Evolutionary conservation across 2,329 filamentous ascomycete genomes (phyloP).

Genomic region (Beauveria varroae): DNA sequence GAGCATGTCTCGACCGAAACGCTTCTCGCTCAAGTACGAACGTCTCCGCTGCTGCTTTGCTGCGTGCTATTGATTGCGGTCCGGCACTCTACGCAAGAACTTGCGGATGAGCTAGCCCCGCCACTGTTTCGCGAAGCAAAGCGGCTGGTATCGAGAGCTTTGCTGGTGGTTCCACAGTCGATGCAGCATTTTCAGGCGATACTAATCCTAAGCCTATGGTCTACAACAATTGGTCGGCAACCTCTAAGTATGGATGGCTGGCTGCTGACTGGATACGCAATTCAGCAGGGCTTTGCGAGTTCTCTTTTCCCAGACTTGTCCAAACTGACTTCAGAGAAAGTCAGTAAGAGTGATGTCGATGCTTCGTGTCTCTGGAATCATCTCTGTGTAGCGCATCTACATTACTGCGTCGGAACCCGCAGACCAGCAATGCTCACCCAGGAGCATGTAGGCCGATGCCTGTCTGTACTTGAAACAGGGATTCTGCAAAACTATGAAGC

Average conservation of each 20-base stretch:
- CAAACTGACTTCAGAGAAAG: no score
- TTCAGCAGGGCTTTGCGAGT: constrained; percentile 18
- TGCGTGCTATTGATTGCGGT: constrained; percentile 21
- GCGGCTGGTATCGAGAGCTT: constrained; percentile 11
- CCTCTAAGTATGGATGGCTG: constrained; percentile 23
- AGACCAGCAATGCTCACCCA: constrained; percentile 17
- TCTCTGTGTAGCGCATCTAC: constrained; percentile 20
- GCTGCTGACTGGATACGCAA: constrained; percentile 20
- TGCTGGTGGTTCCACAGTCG: constrained; percentile 15
- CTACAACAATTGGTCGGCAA: constrained; percentile 20
- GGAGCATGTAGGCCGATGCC: constrained; percentile 17
- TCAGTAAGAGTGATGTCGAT: constrained; percentile 5
- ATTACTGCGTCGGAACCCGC: constrained; percentile 22
- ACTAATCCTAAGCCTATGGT: constrained; percentile 21
- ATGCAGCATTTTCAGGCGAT: constrained; percentile 20
- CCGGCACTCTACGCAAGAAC: constrained; percentile 18
- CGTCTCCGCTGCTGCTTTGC: constrained; percentile 18
- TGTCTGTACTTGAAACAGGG: constrained; percentile 11
- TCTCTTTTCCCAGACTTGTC: constrained; percentile 7
- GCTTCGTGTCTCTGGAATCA: constrained; percentile 22
- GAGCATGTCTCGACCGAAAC: constrained; percentile 13
- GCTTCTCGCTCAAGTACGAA: constrained; percentile 9
- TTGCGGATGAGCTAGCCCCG: constrained; percentile 18
- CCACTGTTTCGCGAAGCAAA: constrained; percentile 19
- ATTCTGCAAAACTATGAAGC: constrained; percentile 18